These are phyloP conservation scores for Jatropha multifida DNA, from an alignment of 441 rosid genomes.

Conservation along the genomic window DNA sequence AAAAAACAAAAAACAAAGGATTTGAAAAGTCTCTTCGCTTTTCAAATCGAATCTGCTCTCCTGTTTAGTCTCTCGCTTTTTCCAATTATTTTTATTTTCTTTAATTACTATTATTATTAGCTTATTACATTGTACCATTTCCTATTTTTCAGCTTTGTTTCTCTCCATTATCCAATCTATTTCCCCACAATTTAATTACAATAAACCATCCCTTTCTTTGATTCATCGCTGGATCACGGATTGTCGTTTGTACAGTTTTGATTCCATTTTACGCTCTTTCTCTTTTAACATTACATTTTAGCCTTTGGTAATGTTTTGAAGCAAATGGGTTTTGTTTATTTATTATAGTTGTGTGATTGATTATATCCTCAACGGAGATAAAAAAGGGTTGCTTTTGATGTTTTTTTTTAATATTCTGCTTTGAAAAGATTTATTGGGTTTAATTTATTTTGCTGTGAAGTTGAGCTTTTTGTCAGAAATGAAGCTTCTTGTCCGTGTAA, in stretches of 20 bases:
- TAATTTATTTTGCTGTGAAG: slow-evolving; percentile 7
- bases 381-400: not conserved
- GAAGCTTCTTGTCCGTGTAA: slow-evolving; percentile 73
- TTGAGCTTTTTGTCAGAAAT: slow-evolving; percentile 26
- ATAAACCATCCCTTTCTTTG: not conserved
- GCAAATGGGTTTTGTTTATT: slow-evolving; percentile 5
- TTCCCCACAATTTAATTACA: too few species aligned
- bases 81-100: not conserved
- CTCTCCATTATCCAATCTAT: not conserved
- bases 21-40: slow-evolving; percentile 17
- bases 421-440: not conserved
- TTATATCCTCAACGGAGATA: slow-evolving; percentile 5
- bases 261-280: not conserved
- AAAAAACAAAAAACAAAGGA: not conserved
- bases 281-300: slow-evolving; percentile 7
- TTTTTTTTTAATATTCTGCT: not conserved
- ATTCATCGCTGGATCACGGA: not conserved
- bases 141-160: too few species aligned
- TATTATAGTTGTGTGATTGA: not conserved
- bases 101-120: not conserved
- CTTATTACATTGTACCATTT: not conserved
- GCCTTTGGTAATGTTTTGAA: not conserved
- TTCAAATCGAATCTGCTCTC: not conserved
- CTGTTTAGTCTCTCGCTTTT: not conserved
- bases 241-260: not conserved